Conservation (phyloP, 441 rosid genomes). For the Rhodomyrtus psidioides region DNA sequence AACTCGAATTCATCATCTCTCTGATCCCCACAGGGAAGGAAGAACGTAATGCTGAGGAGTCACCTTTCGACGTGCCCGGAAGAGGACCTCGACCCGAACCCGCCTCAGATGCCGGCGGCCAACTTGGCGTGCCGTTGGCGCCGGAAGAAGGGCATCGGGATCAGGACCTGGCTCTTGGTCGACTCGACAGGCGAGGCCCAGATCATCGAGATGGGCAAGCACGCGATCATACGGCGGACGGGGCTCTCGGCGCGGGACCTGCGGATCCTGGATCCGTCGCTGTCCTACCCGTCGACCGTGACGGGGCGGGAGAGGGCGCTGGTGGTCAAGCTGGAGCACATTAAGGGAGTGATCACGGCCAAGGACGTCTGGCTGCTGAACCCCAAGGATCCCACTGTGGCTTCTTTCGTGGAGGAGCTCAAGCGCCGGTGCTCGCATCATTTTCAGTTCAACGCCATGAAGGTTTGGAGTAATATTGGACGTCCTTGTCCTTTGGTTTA, state of each 20-base stretch:
- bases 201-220: constrained; percentile 56
- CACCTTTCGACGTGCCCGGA: not conserved
- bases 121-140: constrained; percentile 4
- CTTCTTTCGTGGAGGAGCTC: constrained; percentile 67
- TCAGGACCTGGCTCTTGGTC: constrained; percentile 55
- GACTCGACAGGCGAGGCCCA: constrained; percentile 42
- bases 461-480: not conserved
- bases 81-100: constrained; percentile 14
- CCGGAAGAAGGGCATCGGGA: constrained; percentile 55
- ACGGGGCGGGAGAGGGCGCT: constrained; percentile 76
- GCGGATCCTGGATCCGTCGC: constrained; percentile 68
- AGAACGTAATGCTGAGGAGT: not conserved
- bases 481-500: not conserved
- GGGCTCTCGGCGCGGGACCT: constrained; percentile 82
- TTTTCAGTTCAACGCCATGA: constrained; percentile 45
- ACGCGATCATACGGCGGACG: constrained; percentile 70
- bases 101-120: not conserved
- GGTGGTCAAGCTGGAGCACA: constrained; percentile 79
- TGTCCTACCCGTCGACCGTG: constrained; percentile 72
- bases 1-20: not conserved
- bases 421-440: constrained; percentile 47
- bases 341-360: constrained; percentile 82
- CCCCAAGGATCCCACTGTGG: constrained; percentile 64
- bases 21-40: not conserved
- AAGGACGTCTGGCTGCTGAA: constrained; percentile 72